Evolutionary conservation across 148 eudicot species (phyloP), one percentile per base, ranked within the genome.

Genomic region (Nepenthes mirabilis): DNA sequence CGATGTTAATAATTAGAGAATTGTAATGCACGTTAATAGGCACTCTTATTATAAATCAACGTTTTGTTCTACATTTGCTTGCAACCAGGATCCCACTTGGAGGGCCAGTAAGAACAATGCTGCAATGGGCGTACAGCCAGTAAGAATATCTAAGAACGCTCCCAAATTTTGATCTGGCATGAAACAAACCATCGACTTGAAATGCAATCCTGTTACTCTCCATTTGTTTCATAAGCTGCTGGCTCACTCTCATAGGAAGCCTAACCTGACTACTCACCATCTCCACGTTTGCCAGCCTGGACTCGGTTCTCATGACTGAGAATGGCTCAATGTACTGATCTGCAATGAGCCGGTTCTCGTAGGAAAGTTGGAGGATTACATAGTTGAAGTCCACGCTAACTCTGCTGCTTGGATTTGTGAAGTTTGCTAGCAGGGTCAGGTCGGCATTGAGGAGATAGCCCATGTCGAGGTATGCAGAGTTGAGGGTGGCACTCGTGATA

Each of bases 401-500:
- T 58, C 85, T 91, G 35, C 67, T 71, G 75, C 82, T 91, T 13
- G 89, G 85, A 45, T 87, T 91, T 6, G 87, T 83, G 80, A 90
- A 83, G 78, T 90, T 90, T 11, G 77, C 82, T 1, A 90, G 80
- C 43, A 90, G 40, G 5, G 90, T 82, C 10, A 84, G 53, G 54
- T 90, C 97, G 0, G 84, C 87, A 47, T 90, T 90, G 14, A 86
- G 81, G 56, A 79, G 82, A 61, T 76, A 80, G 7, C 86, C 90
- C 81, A 76, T 64, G 81, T 90, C 97, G n/a, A 90, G 82, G 62
- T 86, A 89, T 52, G 82, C 88, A 2, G 87, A 85, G 33, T 90
- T 90, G 45, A 90, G 82, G 55, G 81, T 72, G 34, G 82, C 86
- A 1, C 52, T 71, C 1, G 86, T 34, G 36, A 90, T 62, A 71